phyloP scores from a whole-genome alignment of 805 yeast species.

The Cyberlindnera maritima region DNA sequence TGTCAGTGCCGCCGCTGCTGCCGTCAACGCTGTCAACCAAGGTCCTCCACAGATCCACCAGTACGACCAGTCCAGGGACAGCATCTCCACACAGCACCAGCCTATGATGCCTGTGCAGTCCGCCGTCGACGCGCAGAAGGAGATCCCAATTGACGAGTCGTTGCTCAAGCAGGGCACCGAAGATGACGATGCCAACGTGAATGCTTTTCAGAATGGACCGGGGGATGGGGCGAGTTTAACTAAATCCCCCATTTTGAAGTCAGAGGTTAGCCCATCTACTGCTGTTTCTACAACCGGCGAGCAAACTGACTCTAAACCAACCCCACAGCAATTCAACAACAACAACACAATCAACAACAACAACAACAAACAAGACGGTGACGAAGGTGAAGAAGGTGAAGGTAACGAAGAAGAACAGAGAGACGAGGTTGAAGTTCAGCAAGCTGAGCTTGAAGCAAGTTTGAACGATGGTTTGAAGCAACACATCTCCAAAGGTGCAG shows the following conservation, averaged over 20 bases:
- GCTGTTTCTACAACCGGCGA: conserved; percentile 13
- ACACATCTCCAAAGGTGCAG: no score
- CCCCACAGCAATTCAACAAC: conserved; percentile 11
- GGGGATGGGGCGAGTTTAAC: conserved; percentile 18
- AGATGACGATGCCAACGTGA: conserved; percentile 8
- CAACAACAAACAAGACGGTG: conserved; percentile 1
- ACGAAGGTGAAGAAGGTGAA: not conserved
- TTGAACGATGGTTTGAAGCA: not conserved
- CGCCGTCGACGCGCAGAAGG: conserved; percentile 14
- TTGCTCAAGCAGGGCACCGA: conserved; percentile 15
- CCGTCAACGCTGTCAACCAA: conserved; percentile 7
- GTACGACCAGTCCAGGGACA: conserved; percentile 18
- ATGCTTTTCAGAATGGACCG: conserved; percentile 4
- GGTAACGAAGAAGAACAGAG: not conserved
- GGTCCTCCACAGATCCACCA: conserved; percentile 24
- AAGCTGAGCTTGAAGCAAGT: conserved; percentile 3
- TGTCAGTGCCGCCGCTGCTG: conserved; percentile 12
- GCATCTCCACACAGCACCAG: conserved; percentile 7
- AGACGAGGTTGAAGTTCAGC: not conserved
- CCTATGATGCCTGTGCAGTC: conserved; percentile 15
- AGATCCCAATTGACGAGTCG: conserved; percentile 22
- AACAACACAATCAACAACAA: conserved; percentile 2
- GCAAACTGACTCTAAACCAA: conserved; percentile 19
- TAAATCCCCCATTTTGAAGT: conserved; percentile 22
- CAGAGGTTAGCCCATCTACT: conserved; percentile 16